Evolutionary conservation across 345 rosid genomes (phyloP), one percentile per base, ranked within the genome.

Genomic region (Hibiscus tridactylites): DNA sequence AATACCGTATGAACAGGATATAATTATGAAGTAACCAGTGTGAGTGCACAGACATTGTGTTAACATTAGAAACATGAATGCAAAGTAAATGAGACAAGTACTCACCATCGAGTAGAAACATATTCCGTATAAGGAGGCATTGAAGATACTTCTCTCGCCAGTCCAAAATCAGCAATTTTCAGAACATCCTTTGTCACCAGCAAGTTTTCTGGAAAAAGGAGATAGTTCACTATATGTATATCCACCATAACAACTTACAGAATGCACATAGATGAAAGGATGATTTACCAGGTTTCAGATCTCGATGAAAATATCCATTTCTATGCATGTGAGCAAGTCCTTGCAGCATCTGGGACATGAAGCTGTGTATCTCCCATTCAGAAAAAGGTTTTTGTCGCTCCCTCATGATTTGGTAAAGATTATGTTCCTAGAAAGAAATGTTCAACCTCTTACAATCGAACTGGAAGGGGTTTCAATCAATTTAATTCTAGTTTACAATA

Each of bases 121-220:
- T 93, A 93, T 84, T 93, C 98, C 61, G 98, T 93, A 76, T 91
- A 93, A 71, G 98, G 97, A 80, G 98, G 96, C 81, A 76, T 64
- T 59, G 98, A 93, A 29, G 86, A 85, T 73, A 93, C 87, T 83
- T 93, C 98, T 85, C 98, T 91, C 69, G 97, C 96, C 76, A 91
- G 79, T 63, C 98, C 98, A 87, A 93, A 90, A 82, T 93, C 98
- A 61, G 97, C 98, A 82, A 93, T 91, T 75, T 93, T 93, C 68
- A 91, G 88, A 75, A 87, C 77, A 62, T 86, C 80, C 52, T 84
- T 84, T 11, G 94, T 91, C 75, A 91, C 98, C 85, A 91, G 90
- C 90, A 93, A 74, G 74, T 93, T 93, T 82, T 93, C 97, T 93
- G 63, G 16, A 76, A 39, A 73, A 24, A 58, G 28, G 15, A 72